Evolutionary conservation across 345 rosid species (phyloP), one percentile per base, ranked within the genome.

Genomic region (Syzygium jambos): DNA sequence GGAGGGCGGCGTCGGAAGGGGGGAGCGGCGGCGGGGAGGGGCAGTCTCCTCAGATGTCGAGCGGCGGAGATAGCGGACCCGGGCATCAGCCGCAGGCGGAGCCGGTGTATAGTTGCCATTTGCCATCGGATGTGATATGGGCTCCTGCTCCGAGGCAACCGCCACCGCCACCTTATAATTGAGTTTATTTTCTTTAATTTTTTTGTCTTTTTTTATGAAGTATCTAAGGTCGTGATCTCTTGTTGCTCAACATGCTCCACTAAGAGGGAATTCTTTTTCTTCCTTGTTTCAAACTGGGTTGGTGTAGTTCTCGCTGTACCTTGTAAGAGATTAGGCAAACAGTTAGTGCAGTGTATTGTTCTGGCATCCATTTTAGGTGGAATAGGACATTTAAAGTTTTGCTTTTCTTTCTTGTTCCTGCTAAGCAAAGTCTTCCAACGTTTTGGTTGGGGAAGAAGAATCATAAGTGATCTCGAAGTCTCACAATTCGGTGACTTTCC

Each of bases 41-140:
- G 22, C 94, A 91, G 22, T 92, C 94, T 0, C 95, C 97, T 6
- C 91, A 91, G n/a, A 90, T 88, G 13, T 93, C 96, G 0, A 95
- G 93, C 10, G 94, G 93, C 3, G 93, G 91, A 27, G 96, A 84
- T 46, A 55, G 77, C 43, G 88, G 85, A 46, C 41, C 85, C 25
- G 23, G 54, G n/a, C 78, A 34, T 7, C 88, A 82, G 85, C 85
- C 51, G 78, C 88, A 54, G 43, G 65, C 21, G 78, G 59, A 78
- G 61, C 11, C 82, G 34, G 84, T 87, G 88, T 87, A 87, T 52
- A 84, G 83, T 27, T 11, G 86, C 51, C 82, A 83, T 29, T 56
- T 87, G 86, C 9, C 80, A n/a, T 54, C 88, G n/a, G 86, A 87
- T 15, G 86, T 61, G 54, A 61, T 87, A 77, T 87, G 88, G 88